Evolutionary conservation across 495 filamentous ascomycete genomes (phyloP).

Genomic region (Lasiosphaeria ovina): DNA sequence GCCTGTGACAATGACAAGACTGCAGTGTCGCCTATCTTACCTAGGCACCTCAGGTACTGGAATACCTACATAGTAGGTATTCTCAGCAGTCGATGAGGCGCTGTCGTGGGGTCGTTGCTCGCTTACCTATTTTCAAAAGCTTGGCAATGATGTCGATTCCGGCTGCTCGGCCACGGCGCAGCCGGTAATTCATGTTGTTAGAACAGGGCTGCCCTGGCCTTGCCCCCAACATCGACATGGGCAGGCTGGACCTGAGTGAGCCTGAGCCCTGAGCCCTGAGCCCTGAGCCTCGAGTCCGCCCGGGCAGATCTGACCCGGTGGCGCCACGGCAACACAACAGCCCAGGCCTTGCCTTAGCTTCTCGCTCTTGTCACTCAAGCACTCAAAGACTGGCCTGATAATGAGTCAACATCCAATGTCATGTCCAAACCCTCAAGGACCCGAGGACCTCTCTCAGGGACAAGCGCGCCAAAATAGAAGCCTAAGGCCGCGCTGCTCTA

Average conservation of each 20-base stretch:
- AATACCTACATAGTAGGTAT: background rate
- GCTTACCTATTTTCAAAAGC: constrained; percentile 7
- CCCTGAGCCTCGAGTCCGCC: constrained; percentile 1
- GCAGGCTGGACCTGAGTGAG: no score
- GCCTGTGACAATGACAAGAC: no score
- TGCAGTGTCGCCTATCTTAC: no score
- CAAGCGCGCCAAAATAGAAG: background rate
- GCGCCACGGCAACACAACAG: background rate
- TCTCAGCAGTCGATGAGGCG: background rate
- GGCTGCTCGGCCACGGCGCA: constrained; percentile 32
- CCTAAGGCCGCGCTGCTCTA: background rate
- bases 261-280: no score
- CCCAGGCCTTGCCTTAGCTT: no score
- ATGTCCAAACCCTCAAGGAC: background rate
- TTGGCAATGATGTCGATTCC: constrained; percentile 16
- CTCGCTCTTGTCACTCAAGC: no score
- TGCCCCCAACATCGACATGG: no score
- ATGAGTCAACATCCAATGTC: background rate
- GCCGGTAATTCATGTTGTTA: constrained; percentile 18
- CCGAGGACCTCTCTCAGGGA: background rate
- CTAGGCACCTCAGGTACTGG: no score
- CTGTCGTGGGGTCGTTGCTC: background rate
- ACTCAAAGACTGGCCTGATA: background rate
- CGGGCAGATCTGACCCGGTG: background rate
- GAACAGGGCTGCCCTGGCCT: no score